Base-by-base conservation (phyloP, 2,329 filamentous ascomycete species). In the Neofusicoccum ribis region DNA sequence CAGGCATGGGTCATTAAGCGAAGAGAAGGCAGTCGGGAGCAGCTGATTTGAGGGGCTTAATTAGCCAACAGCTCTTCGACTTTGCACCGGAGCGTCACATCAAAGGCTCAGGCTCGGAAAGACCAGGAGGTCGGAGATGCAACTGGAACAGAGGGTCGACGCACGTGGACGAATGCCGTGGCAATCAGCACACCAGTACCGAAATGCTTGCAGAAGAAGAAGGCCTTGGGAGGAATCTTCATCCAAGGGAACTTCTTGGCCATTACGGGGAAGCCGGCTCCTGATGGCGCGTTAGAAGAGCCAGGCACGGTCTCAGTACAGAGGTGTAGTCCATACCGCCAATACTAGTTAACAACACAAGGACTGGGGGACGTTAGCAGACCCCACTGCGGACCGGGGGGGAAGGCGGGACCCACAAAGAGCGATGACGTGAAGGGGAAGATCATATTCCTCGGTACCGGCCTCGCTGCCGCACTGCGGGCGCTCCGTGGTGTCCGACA, bases 101-200 rank as follows among this genome's bases (percentile, higher is more conserved):
- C 23, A 59, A 31, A 31, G 12, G 44, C 72, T 20, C 72, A 68
- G 23, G 6, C 52, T 47, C 34, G 23, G 43, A 44, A 17, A 17
- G 7, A 9, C 58, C 17, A 27, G 34, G 8, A 27, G 51, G 5
- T n/a, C 50, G 6, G 6, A 31, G 27, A 5, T 7, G 27, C 27
- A 31, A 50, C 23, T 9, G 50, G 20, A 11, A 17, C 36, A 31
- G 34, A 56, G 23, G 17, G 20, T 17, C 4, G 17, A 51, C 75
- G 64, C 69, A 78, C 76, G 78, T 94, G 91, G 31, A 94, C 91
- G 72, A 95, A 95, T 64, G 91, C 91, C 1, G 91, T 95, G 11
- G 92, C 91, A 67, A 95, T 89, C n/a, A 95, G 82, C 20, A 95
- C 92, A 66, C 91, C 91, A 1, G 91, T 95, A 72, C 91, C 76